These are phyloP conservation scores for Thalassiosira oceanica DNA, from an alignment of 352 stramenopile species.

Conservation along the genomic window DNA sequence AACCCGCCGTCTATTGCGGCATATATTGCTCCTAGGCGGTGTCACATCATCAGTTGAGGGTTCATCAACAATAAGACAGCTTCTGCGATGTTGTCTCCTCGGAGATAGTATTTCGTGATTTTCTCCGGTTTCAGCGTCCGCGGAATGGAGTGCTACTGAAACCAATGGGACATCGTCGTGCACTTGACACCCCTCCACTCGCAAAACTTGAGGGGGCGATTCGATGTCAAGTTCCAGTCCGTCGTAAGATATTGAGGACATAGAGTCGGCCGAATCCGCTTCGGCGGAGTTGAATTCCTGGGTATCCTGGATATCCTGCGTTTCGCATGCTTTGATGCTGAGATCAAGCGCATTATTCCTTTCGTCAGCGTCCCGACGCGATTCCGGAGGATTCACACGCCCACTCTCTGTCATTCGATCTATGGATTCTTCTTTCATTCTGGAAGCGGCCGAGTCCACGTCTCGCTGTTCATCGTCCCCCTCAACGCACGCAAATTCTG, in stretches of 20 bases:
- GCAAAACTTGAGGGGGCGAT: too few relatives aligned
- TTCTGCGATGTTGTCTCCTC: not conserved
- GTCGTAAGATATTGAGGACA: too few relatives aligned
- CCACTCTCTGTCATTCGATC: constrained; percentile 4
- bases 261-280: too few relatives aligned
- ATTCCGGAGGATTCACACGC: not conserved
- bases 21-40: not conserved
- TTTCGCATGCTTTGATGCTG: too few relatives aligned
- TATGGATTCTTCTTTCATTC: constrained; percentile 8
- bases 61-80: not conserved
- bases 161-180: not conserved
- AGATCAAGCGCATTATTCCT: too few relatives aligned
- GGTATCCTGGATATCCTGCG: too few relatives aligned
- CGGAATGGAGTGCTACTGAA: not conserved
- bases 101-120: not conserved
- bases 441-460: not conserved
- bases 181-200: not conserved
- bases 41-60: not conserved
- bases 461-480: not conserved
- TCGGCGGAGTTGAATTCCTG: too few relatives aligned
- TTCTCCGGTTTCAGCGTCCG: not conserved
- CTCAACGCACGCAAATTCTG: constrained; percentile 9
- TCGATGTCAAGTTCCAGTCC: too few relatives aligned
- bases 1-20: constrained; percentile 12
- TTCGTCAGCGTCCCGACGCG: too few relatives aligned